A percentile compares a stretch with the other conserved stretches of the same genome.
These are phyloP conservation scores for Xylaria sp. DNA, from an alignment of 2,329 filamentous ascomycete genomes.

Conservation along the genomic window DNA sequence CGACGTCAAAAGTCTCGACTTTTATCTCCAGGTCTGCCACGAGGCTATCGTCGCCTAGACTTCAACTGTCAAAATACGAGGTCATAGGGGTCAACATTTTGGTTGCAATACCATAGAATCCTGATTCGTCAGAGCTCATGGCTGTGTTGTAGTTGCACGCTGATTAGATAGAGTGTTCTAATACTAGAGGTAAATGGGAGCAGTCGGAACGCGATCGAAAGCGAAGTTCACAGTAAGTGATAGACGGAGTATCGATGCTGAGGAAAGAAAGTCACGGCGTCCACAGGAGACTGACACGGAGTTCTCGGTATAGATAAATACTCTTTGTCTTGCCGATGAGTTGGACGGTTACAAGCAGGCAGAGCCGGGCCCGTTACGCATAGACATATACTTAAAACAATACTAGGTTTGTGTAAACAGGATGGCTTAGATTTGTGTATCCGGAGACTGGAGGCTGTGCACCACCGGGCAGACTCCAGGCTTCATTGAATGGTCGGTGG, in stretches of 20 bases:
- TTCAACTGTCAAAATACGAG: conserved; percentile 20
- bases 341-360: not conserved
- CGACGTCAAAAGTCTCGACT: conserved; percentile 56
- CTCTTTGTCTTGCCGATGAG: not conserved
- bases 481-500: not conserved
- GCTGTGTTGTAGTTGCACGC: not conserved
- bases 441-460: no score
- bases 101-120: conserved; percentile 58
- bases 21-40: conserved; percentile 55
- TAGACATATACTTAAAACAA: not conserved
- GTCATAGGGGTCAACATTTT: not conserved
- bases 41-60: conserved; percentile 60
- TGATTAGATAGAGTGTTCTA: not conserved
- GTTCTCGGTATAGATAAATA: not conserved
- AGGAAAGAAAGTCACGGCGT: not conserved
- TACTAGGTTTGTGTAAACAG: not conserved
- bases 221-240: no score
- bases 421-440: no score
- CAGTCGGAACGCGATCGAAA: not conserved
- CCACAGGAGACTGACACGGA: not conserved
- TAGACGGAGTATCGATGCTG: not conserved
- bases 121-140: conserved; percentile 58
- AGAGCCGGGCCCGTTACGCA: not conserved
- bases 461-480: no score
- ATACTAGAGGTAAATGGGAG: not conserved